Percentiles rank a stretch among this genome's conserved stretches.
Conservation (phyloP, 441 rosid genomes). For the Pelargonium australe region DNA sequence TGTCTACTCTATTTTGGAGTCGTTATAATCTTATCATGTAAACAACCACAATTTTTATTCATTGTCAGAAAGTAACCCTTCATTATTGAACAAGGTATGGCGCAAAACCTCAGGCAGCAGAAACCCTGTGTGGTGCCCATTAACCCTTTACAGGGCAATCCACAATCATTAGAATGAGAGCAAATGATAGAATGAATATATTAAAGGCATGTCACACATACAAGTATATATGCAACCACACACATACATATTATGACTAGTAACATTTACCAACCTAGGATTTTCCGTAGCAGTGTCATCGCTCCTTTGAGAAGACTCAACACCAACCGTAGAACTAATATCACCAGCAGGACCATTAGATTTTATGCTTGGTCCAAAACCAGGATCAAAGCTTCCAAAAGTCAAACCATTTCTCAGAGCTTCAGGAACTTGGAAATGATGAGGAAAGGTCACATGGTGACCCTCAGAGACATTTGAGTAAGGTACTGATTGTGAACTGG, state of each 20-base stretch:
- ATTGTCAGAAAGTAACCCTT: too few species aligned
- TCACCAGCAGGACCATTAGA: slow-evolving; percentile 26
- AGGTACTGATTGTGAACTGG: slow-evolving; percentile 27
- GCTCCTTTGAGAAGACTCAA: slow-evolving; percentile 33
- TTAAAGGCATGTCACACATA: neutral
- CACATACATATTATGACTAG: neutral
- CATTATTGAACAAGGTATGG: too few species aligned
- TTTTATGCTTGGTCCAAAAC: slow-evolving; percentile 28
- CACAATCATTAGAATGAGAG: neutral
- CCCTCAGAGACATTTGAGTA: slow-evolving; percentile 36
- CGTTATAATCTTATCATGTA: too few species aligned
- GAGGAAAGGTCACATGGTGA: slow-evolving; percentile 68
- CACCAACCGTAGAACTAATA: slow-evolving; percentile 26
- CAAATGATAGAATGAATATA: neutral
- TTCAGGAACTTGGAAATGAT: slow-evolving; percentile 63
- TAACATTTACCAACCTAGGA: slow-evolving; percentile 46
- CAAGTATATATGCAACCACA: neutral
- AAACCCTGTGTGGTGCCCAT: neutral
- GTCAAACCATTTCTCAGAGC: slow-evolving; percentile 61
- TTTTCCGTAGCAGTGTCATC: slow-evolving; percentile 36
- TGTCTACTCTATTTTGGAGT: too few species aligned
- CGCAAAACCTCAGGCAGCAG: too few species aligned
- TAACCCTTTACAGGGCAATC: neutral
- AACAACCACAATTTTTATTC: too few species aligned
- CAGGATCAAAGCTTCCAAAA: slow-evolving; percentile 78